Conservation (phyloP, 2,329 filamentous ascomycete genomes). For the Aspergillus tubingensis region DNA sequence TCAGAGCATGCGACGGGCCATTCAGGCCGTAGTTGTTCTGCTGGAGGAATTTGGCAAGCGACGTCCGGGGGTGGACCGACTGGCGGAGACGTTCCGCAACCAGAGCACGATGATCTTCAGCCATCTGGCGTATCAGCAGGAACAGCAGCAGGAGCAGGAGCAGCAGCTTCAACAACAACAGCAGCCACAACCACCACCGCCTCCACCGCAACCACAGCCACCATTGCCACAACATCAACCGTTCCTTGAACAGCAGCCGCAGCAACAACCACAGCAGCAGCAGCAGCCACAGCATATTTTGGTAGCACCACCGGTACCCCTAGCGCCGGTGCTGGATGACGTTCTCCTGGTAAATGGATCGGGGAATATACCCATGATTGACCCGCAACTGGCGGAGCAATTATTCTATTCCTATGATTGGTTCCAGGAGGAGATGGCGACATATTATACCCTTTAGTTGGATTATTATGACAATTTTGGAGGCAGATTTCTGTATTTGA, state of each 20-base stretch:
- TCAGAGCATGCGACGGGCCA: constrained; percentile 39
- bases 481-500: background rate
- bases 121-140: constrained; percentile 39
- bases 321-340: constrained; percentile 39
- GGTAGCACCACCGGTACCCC: constrained; percentile 29
- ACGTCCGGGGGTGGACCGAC: constrained; percentile 38
- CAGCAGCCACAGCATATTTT: constrained; percentile 16
- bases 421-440: constrained; percentile 44
- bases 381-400: constrained; percentile 41
- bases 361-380: constrained; percentile 33
- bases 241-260: constrained; percentile 9
- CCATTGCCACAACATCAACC: background rate
- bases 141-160: constrained; percentile 26
- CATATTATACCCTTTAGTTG: constrained; percentile 39
- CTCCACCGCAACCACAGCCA: constrained; percentile 14
- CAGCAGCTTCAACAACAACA: constrained; percentile 19
- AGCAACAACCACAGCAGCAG: constrained; percentile 14
- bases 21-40: constrained; percentile 39
- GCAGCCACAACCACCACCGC: constrained; percentile 17
- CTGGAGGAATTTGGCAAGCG: constrained; percentile 43
- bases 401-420: constrained; percentile 42
- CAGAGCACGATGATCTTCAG: constrained; percentile 43
- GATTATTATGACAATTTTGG: background rate
- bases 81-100: constrained; percentile 41
- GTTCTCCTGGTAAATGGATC: constrained; percentile 37